Base-by-base conservation (phyloP, 2,329 filamentous ascomycete species). In the Ophiognomonia clavigignenti-juglandacearum region DNA sequence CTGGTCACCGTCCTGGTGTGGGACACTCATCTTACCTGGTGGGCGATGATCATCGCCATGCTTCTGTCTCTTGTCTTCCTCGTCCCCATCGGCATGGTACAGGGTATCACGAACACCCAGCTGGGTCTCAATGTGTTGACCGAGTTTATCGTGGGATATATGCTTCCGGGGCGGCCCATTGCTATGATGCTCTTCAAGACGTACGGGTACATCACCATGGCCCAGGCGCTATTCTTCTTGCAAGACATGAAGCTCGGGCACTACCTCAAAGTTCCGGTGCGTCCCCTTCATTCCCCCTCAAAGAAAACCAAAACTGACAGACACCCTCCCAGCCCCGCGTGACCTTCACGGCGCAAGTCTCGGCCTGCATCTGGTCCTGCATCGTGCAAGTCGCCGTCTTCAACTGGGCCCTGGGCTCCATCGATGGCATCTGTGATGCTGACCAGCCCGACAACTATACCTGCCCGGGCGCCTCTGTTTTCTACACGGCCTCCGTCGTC, bases 161-260 rank as follows among this genome's bases (percentile, higher is more conserved):
- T 77, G 60, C 70, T 72, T 35, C 73, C 73, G 0, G 74, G 75
- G 7, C 61, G 62, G 5, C 73, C 74, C 1, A 64, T 77, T 45
- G 73, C 71, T 3, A 69, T 76, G 62, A 77, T 78, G 72, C 59
- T 76, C 32, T 76, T 77, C 65, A 76, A 75, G 57, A 73, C 68
- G 1, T 76, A 69, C 39, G 70, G 71, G 13, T 74, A 74, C 44
- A 72, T 74, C 41, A 68, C 63, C 41, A 72, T 73, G 70, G 62
- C 56, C 16, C 65, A 72, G 45, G 69, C 62, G 1, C 54, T 71
- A 23, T 64, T 59, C 44, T 72, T 72, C 50, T 54, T 58, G 19
- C 62, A 67, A 50, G 69, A 72, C 43, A 56, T 72, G 53, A 72
- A 71, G 50, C 56, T 69, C 3, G 70, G 57, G 13, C 70, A 73